Evolutionary conservation across 2,329 filamentous ascomycete genomes (phyloP).

Genomic region (Cordyceps militaris): DNA sequence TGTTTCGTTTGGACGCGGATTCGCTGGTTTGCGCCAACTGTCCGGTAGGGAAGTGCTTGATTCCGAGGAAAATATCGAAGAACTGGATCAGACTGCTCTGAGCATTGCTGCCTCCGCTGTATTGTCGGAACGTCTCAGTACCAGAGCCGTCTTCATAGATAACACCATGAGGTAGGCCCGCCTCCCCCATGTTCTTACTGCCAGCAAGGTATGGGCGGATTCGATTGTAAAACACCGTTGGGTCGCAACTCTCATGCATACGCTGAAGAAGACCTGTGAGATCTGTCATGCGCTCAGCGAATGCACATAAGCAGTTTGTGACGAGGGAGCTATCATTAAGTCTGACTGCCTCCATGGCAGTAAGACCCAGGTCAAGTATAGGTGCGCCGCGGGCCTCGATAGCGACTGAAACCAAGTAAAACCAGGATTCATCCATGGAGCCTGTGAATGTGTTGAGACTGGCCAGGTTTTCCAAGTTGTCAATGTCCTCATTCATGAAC

Average conservation of each 20-base stretch:
- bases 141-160: conserved; percentile 77
- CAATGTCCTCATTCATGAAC: conserved; percentile 73
- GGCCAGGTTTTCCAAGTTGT: conserved; percentile 79
- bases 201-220: conserved; percentile 95
- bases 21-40: conserved; percentile 39
- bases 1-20: conserved; percentile 55
- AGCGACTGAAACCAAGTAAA: conserved; percentile 90
- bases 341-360: conserved; percentile 75
- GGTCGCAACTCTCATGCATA: conserved; percentile 95
- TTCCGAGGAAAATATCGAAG: conserved; percentile 84
- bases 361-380: conserved; percentile 80
- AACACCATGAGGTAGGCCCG: conserved; percentile 80
- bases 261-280: conserved; percentile 69
- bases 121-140: conserved; percentile 66
- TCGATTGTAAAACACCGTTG: conserved; percentile 88
- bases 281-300: conserved; percentile 85
- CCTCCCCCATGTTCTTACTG: conserved; percentile 95
- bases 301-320: conserved; percentile 65
- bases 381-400: conserved; percentile 89
- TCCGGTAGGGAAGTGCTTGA: conserved; percentile 86
- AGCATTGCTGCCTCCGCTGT: conserved; percentile 90
- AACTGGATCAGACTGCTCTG: conserved; percentile 97
- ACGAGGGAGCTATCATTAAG: conserved; percentile 63
- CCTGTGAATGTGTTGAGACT: conserved; percentile 89
- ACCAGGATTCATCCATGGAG: conserved; percentile 95